Evolutionary conservation across 78 protist genomes (phyloP).

Genomic region (Pigoraptor vietnamica): DNA sequence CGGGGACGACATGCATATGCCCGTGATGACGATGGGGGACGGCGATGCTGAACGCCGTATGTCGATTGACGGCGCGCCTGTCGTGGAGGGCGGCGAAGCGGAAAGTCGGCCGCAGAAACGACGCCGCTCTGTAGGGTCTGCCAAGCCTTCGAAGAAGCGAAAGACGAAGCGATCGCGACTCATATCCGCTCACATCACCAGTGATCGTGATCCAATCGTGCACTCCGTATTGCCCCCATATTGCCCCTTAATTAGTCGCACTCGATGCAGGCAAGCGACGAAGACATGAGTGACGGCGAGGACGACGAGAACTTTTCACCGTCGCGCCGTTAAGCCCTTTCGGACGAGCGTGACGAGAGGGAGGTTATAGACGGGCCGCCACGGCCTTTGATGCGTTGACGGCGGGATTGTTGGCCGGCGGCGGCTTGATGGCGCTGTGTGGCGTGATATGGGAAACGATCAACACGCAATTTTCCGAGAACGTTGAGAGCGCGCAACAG

Average conservation of each 20-base stretch:
- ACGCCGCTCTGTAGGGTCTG: background rate
- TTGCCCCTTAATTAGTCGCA: background rate
- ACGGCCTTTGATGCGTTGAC: background rate
- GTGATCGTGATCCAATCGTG: too few relatives aligned
- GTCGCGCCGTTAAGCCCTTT: too few relatives aligned
- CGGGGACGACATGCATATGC: background rate
- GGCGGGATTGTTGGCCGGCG: background rate
- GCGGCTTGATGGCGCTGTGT: background rate
- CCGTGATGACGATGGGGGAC: background rate
- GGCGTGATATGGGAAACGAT: background rate
- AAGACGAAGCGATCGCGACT: background rate
- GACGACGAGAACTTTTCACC: background rate
- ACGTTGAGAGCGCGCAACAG: background rate
- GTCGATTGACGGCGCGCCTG: background rate
- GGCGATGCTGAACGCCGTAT: background rate
- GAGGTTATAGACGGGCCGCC: too few relatives aligned
- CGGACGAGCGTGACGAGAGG: too few relatives aligned
- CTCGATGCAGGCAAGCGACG: background rate
- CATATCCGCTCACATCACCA: background rate
- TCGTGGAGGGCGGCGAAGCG: background rate
- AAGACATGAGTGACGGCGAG: background rate
- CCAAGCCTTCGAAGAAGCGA: too few relatives aligned
- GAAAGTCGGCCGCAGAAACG: background rate
- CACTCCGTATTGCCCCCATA: too few relatives aligned
- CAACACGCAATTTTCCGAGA: too few relatives aligned